Conservation (phyloP, 2,329 filamentous ascomycete genomes). For the Alternaria alternata region DNA sequence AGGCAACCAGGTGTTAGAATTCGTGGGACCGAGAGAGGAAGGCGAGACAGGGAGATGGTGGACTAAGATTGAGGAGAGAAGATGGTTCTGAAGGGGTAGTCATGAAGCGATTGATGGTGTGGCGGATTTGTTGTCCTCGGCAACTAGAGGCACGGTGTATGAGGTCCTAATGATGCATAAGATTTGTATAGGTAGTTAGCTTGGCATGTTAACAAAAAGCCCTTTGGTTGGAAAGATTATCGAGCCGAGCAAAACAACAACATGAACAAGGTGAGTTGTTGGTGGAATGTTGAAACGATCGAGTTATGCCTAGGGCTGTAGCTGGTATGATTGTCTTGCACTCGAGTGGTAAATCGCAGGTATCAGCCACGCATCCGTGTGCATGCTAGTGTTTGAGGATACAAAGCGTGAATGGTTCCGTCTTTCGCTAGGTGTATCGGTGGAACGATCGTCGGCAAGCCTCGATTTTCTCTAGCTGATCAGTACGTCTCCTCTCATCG, state of each 20-base stretch:
- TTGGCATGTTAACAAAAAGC: not conserved
- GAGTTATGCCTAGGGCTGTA: not conserved
- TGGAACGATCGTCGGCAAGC: not conserved
- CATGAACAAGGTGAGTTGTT: not conserved
- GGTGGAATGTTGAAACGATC: not conserved
- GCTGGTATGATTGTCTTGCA: not conserved
- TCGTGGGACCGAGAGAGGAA: conserved; percentile 56
- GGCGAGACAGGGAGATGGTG: conserved; percentile 51
- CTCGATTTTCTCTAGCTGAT: not conserved
- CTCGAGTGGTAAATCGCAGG: not conserved
- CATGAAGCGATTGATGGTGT: not conserved
- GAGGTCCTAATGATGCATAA: not conserved
- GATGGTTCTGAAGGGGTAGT: conserved; percentile 54
- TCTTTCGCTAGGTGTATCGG: not conserved
- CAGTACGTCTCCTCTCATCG: not conserved
- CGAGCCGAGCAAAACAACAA: not conserved
- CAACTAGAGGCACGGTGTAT: not conserved
- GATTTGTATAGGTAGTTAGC: not conserved
- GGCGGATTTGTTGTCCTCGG: not conserved
- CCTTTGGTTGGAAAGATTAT: not conserved
- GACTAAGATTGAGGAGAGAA: conserved; percentile 53
- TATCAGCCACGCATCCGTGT: not conserved
- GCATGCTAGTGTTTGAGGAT: not conserved
- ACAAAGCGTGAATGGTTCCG: not conserved
- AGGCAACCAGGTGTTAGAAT: conserved; percentile 51